phyloP scores from a whole-genome alignment of 2,329 filamentous ascomycete species.

The Pyrenochaeta sp. region DNA sequence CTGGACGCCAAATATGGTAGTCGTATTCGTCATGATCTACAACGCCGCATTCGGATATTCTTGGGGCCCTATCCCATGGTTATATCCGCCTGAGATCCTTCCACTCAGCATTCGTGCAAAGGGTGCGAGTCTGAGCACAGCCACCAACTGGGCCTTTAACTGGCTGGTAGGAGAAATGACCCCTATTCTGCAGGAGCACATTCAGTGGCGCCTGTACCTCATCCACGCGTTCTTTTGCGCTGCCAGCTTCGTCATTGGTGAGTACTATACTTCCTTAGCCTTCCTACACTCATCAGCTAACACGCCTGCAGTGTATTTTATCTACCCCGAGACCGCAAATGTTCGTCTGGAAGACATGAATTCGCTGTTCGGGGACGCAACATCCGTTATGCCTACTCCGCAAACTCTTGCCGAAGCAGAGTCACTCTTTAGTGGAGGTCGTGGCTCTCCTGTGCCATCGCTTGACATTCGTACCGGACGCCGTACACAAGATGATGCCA shows the following conservation, averaged over 20 bases:
- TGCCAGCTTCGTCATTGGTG: constrained; percentile 93
- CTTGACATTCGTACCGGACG: constrained; percentile 70
- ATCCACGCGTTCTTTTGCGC: constrained; percentile 97
- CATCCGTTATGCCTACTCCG: constrained; percentile 82
- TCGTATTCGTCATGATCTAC: constrained; percentile 97
- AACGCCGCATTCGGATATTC: constrained; percentile 96
- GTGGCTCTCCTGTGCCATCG: constrained; percentile 79
- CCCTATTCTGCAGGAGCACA: constrained; percentile 88
- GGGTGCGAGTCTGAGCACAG: constrained; percentile 94
- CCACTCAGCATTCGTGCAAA: constrained; percentile 96
- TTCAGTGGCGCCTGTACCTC: constrained; percentile 93
- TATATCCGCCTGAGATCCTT: constrained; percentile 98
- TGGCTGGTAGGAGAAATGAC: constrained; percentile 97
- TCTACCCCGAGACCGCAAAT: constrained; percentile 96
- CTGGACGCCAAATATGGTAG: constrained; percentile 83
- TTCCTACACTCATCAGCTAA: constrained; percentile 29
- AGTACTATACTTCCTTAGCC: constrained; percentile 51
- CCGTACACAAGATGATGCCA: constrained; percentile 63
- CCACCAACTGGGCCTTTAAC: constrained; percentile 98
- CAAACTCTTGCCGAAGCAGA: constrained; percentile 79
- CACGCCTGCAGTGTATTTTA: constrained; percentile 79
- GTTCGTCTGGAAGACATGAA: constrained; percentile 98
- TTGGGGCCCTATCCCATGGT: constrained; percentile 99
- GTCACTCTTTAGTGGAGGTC: constrained; percentile 75
- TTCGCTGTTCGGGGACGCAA: constrained; percentile 90